phyloP scores from a whole-genome alignment of 805 yeast species.

The Candida endomychidarum region DNA sequence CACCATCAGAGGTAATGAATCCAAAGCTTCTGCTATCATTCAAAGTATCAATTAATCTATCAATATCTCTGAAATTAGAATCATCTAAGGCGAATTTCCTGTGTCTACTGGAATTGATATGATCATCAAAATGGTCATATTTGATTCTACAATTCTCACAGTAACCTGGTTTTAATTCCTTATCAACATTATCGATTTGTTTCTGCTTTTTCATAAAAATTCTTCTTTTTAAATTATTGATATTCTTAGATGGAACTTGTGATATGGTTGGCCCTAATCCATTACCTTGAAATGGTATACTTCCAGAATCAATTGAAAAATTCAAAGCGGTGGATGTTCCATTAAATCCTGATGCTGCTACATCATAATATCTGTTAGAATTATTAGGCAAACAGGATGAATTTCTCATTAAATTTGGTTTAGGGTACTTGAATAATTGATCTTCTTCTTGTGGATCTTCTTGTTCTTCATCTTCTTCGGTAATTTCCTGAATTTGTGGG shows the following conservation, averaged over 20 bases:
- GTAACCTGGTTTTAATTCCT: slow-evolving; percentile 62
- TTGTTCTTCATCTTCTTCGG: slow-evolving; percentile 16
- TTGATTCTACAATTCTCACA: slow-evolving; percentile 92
- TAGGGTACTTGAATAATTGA: slow-evolving; percentile 28
- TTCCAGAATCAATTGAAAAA: slow-evolving; percentile 40
- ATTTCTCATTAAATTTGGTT: slow-evolving; percentile 24
- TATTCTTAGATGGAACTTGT: slow-evolving; percentile 52
- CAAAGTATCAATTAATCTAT: slow-evolving; percentile 59
- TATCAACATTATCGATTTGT: slow-evolving; percentile 21
- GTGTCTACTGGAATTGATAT: slow-evolving; percentile 68
- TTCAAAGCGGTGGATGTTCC: slow-evolving; percentile 45
- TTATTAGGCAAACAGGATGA: slow-evolving; percentile 39
- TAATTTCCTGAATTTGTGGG: slow-evolving; percentile 11
- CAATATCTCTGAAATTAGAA: slow-evolving; percentile 73
- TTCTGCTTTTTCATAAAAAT: slow-evolving; percentile 42
- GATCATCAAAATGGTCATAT: slow-evolving; percentile 78
- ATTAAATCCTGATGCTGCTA: slow-evolving; percentile 45
- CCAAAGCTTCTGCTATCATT: slow-evolving; percentile 44
- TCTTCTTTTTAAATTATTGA: slow-evolving; percentile 49
- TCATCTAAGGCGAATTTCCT: slow-evolving; percentile 73
- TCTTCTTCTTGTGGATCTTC: slow-evolving; percentile 8
- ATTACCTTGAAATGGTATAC: slow-evolving; percentile 43
- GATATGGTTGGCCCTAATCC: slow-evolving; percentile 63
- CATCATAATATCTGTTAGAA: slow-evolving; percentile 41
- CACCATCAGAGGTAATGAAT: slow-evolving; percentile 43